These are phyloP conservation scores for Talaromyces sp. DNA, from an alignment of 2,329 filamentous ascomycete genomes.

Conservation along the genomic window DNA sequence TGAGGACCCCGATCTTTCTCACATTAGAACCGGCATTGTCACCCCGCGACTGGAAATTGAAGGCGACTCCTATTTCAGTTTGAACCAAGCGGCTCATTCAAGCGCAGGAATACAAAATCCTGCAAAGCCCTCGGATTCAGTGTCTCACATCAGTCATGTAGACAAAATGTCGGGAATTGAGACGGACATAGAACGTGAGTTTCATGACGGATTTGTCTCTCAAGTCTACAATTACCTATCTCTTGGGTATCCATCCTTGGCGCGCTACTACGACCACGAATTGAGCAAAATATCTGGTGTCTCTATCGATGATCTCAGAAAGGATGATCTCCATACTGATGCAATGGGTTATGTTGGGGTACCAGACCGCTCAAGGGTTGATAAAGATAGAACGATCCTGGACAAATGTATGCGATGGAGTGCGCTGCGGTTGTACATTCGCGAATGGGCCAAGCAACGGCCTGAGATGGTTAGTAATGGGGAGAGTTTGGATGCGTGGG, in stretches of 20 bases:
- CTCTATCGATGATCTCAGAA: slow-evolving; percentile 61
- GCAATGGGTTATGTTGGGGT: slow-evolving; percentile 69
- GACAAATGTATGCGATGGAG: slow-evolving; percentile 69
- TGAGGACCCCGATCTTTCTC: slow-evolving; percentile 4
- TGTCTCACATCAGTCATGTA: slow-evolving; percentile 10
- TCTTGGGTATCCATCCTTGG: slow-evolving; percentile 82
- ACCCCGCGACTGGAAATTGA: slow-evolving; percentile 21
- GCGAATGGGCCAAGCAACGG: slow-evolving; percentile 85
- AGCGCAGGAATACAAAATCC: slow-evolving; percentile 7
- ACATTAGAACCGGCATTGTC: slow-evolving; percentile 19
- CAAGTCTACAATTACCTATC: slow-evolving; percentile 98
- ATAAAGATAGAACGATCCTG: slow-evolving; percentile 45
- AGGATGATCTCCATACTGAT: slow-evolving; percentile 62
- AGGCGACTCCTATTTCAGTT: slow-evolving; percentile 1
- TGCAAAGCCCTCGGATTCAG: slow-evolving; percentile 7
- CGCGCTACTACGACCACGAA: slow-evolving; percentile 77
- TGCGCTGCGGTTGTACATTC: slow-evolving; percentile 76
- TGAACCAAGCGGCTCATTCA: slow-evolving; percentile 20
- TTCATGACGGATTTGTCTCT: slow-evolving; percentile 78
- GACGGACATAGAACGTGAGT: slow-evolving; percentile 58
- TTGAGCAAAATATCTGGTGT: slow-evolving; percentile 75
- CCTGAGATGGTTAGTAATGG: slow-evolving; percentile 59
- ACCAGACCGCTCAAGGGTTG: slow-evolving; percentile 22
- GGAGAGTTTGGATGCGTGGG: slow-evolving; percentile 58
- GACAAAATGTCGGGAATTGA: slow-evolving; percentile 31